These are phyloP conservation scores for Phytophthora boehmeriae DNA, from an alignment of 352 stramenopile species.

Conservation along the genomic window DNA sequence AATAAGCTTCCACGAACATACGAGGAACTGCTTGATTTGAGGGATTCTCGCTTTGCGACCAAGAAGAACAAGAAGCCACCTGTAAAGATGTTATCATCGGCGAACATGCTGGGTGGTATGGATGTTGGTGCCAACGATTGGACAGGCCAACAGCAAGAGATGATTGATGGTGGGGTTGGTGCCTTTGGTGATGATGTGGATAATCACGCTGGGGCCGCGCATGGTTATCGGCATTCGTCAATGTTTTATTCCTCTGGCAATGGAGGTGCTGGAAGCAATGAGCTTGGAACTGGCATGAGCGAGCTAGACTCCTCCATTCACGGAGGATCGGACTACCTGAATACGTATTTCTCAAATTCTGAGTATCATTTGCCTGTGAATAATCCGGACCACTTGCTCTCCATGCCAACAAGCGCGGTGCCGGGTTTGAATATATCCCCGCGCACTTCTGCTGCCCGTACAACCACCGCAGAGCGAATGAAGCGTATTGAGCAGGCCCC, in stretches of 20 bases:
- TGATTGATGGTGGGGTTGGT: slow-evolving; percentile 39
- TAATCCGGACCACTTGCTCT: slow-evolving; percentile 70
- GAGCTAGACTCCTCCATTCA: slow-evolving; percentile 65
- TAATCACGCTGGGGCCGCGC: slow-evolving; percentile 21
- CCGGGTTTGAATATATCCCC: slow-evolving; percentile 56
- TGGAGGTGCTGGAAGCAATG: slow-evolving; percentile 27
- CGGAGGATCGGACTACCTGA: slow-evolving; percentile 73
- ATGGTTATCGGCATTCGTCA: slow-evolving; percentile 36
- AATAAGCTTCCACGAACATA: slow-evolving; percentile 80
- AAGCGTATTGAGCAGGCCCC: slow-evolving; percentile 59
- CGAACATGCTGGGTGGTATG: slow-evolving; percentile 59
- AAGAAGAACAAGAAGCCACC: slow-evolving; percentile 83
- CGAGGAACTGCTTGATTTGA: slow-evolving; percentile 72
- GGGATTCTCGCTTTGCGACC: slow-evolving; percentile 76
- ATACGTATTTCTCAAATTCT: slow-evolving; percentile 68
- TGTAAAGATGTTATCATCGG: slow-evolving; percentile 54
- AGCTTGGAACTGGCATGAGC: slow-evolving; percentile 25
- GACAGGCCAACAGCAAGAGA: slow-evolving; percentile 41
- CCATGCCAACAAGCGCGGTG: slow-evolving; percentile 42
- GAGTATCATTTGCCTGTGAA: slow-evolving; percentile 77
- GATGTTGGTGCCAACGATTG: slow-evolving; percentile 59
- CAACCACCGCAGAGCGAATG: slow-evolving; percentile 32
- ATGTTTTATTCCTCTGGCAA: slow-evolving; percentile 49
- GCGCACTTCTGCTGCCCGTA: slow-evolving; percentile 39
- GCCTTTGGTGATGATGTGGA: slow-evolving; percentile 45